Conservation (phyloP, 305 asterid genomes). For the Fraxinus xanthoxyloides region DNA sequence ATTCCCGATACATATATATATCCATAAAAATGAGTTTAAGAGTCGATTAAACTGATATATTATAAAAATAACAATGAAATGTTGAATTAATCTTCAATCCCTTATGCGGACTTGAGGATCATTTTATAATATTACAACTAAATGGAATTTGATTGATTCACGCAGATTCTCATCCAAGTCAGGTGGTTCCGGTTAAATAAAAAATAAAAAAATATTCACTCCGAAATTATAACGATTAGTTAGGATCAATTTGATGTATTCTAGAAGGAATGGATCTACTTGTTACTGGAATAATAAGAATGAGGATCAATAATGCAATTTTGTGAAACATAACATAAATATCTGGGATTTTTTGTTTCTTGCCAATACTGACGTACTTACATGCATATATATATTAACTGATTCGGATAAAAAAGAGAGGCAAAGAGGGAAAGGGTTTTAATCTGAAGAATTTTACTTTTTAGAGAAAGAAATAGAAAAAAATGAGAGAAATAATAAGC, state of each 20-base stretch:
- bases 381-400: background rate
- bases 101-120: background rate
- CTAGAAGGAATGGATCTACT: background rate
- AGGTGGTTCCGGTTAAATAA: background rate
- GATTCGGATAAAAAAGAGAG: background rate
- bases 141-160: background rate
- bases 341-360: background rate
- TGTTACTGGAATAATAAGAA: background rate
- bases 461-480: constrained; percentile 9
- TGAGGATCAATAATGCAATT: background rate
- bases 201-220: background rate
- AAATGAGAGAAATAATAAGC: constrained; percentile 72
- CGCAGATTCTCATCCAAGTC: background rate
- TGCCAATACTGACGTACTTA: background rate
- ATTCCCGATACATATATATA: no score
- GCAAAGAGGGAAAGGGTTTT: constrained; percentile 3
- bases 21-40: no score
- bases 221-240: background rate
- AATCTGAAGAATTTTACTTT: background rate
- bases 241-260: background rate
- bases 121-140: no score
- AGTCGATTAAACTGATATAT: no score
- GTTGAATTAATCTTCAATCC: background rate
- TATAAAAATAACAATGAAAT: background rate
- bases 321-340: background rate